Evolutionary conservation across 495 filamentous ascomycete species (phyloP).

Genomic region (Aspergillus steynii): DNA sequence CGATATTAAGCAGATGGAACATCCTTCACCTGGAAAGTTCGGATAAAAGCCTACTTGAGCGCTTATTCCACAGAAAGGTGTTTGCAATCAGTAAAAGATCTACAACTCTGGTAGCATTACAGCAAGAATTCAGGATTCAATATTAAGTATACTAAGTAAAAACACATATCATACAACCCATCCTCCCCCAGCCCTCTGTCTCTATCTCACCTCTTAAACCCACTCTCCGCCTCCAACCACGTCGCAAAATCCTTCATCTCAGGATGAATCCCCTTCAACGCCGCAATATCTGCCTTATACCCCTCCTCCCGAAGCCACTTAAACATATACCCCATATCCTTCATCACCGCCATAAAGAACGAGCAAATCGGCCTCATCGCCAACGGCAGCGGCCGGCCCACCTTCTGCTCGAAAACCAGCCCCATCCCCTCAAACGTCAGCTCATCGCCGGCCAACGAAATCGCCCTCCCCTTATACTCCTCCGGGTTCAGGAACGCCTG

Average conservation of each 20-base stretch:
- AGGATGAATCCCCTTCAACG: constrained; percentile 49
- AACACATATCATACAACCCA: too few relatives aligned
- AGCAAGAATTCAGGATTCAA: too few relatives aligned
- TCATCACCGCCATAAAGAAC: constrained; percentile 41
- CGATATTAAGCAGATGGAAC: too few relatives aligned
- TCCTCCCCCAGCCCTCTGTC: too few relatives aligned
- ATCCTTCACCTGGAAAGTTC: too few relatives aligned
- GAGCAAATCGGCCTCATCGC: constrained; percentile 44
- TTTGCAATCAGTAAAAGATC: too few relatives aligned
- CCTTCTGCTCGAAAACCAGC: constrained; percentile 48
- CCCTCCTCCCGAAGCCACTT: constrained; percentile 61
- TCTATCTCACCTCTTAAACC: constrained; percentile 24
- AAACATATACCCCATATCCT: constrained; percentile 61
- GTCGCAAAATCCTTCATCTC: constrained; percentile 55
- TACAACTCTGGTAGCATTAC: too few relatives aligned
- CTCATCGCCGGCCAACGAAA: constrained; percentile 61
- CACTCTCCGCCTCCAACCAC: constrained; percentile 61
- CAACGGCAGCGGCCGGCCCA: constrained; percentile 48
- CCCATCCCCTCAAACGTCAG: constrained; percentile 51
- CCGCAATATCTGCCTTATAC: constrained; percentile 58
- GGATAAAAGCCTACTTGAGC: too few relatives aligned
- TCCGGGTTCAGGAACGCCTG: constrained; percentile 53
- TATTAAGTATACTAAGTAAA: too few relatives aligned
- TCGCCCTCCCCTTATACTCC: constrained; percentile 40
- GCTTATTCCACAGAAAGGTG: too few relatives aligned